A percentile compares a stretch with the other conserved stretches of the same genome.
Evolutionary conservation across 441 rosid genomes (phyloP).

Genomic region (Populus hybrid): DNA sequence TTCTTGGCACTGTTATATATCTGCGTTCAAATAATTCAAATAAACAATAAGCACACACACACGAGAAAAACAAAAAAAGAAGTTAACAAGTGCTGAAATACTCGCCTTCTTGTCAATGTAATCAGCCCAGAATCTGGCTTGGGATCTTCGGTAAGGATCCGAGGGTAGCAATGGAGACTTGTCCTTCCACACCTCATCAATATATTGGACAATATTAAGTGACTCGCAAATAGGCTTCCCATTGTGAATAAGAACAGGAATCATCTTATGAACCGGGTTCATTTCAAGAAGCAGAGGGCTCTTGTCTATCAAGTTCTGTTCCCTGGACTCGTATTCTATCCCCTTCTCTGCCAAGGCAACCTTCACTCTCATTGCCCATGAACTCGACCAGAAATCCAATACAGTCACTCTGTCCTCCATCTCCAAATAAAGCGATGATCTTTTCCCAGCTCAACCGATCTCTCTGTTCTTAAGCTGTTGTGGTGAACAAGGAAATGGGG

Average conservation of each 20-base stretch:
- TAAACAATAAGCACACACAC: background rate
- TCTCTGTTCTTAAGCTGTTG: background rate
- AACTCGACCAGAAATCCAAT: slow-evolving; percentile 1
- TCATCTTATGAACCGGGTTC: slow-evolving; percentile 11
- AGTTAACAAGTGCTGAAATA: background rate
- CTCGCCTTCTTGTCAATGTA: slow-evolving; percentile 4
- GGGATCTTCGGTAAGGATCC: background rate
- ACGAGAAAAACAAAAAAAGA: too few relatives aligned
- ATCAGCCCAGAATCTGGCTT: slow-evolving; percentile 8
- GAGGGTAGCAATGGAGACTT: slow-evolving; percentile 5
- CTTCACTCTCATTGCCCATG: slow-evolving; percentile 11
- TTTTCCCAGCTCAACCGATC: background rate
- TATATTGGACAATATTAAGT: slow-evolving; percentile 1
- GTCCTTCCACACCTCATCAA: slow-evolving; percentile 16
- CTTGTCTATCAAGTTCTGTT: slow-evolving; percentile 5
- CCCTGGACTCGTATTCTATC: slow-evolving; percentile 8
- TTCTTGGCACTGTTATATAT: background rate
- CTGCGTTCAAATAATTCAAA: background rate
- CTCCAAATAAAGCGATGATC: background rate
- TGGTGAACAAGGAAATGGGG: background rate
- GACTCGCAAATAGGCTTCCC: background rate
- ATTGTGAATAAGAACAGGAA: slow-evolving; percentile 1
- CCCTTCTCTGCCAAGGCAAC: slow-evolving; percentile 21
- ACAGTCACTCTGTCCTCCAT: background rate
- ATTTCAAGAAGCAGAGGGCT: slow-evolving; percentile 16